A percentile compares a stretch with the other conserved stretches of the same genome.
Evolutionary conservation across 768 basidiomycete genomes (phyloP).

Genomic region (Baorangia bicolor): DNA sequence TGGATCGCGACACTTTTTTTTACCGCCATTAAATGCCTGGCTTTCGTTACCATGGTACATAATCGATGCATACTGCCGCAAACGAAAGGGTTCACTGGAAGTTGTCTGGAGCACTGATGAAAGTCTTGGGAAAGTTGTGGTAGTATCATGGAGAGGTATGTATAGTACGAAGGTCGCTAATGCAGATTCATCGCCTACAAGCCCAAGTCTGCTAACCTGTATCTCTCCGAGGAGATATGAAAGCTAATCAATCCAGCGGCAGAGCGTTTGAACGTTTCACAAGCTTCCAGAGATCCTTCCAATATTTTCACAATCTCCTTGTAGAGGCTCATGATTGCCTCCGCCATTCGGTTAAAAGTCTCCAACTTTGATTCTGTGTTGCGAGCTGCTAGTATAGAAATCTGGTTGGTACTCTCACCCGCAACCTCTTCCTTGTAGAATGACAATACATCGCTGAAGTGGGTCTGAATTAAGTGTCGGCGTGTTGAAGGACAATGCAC

Average conservation of each 20-base stretch:
- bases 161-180: too few species aligned
- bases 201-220: slow-evolving; percentile 18
- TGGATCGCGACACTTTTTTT: too few species aligned
- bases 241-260: slow-evolving; percentile 21
- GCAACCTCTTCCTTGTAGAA: too few species aligned
- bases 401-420: slow-evolving; percentile 32
- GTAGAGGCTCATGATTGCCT: slow-evolving; percentile 21
- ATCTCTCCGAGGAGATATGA: slow-evolving; percentile 20
- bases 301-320: slow-evolving; percentile 22
- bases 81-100: too few species aligned
- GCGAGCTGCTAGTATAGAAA: slow-evolving; percentile 29
- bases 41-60: too few species aligned
- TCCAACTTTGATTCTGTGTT: slow-evolving; percentile 23
- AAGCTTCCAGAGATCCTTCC: slow-evolving; percentile 4
- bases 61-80: too few species aligned
- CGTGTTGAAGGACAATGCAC: slow-evolving; percentile 5
- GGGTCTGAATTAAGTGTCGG: background rate
- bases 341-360: slow-evolving; percentile 20
- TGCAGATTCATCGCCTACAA: background rate
- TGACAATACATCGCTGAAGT: too few species aligned
- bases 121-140: too few species aligned
- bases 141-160: too few species aligned
- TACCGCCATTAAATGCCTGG: too few species aligned
- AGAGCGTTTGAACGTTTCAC: slow-evolving; percentile 4
- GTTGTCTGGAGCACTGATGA: too few species aligned